Evolutionary conservation across 345 rosid species (phyloP).

Genomic region (Trapa incisa): DNA sequence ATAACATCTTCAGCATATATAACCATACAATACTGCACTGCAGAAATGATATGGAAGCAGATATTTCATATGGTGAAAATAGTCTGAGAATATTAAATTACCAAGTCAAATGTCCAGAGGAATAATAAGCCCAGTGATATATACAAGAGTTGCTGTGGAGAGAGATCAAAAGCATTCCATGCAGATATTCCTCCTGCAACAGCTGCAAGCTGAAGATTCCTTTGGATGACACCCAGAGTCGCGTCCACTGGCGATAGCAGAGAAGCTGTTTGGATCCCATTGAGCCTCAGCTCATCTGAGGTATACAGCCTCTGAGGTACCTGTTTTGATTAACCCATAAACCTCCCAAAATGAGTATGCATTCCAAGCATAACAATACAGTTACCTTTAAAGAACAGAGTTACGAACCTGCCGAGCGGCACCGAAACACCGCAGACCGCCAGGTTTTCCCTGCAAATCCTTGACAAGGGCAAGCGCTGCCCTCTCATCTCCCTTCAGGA

Average conservation of each 20-base stretch:
- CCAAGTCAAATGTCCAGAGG: slow-evolving; percentile 68
- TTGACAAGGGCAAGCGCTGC: slow-evolving; percentile 59
- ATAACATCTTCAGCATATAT: too few species aligned
- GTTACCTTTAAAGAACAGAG: neutral
- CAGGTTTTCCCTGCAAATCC: slow-evolving; percentile 63
- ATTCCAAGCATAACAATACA: neutral
- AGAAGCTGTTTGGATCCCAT: slow-evolving; percentile 58
- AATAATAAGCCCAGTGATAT: slow-evolving; percentile 54
- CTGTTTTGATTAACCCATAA: slow-evolving; percentile 14
- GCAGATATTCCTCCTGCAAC: slow-evolving; percentile 49
- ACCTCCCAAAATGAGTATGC: neutral
- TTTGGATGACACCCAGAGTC: slow-evolving; percentile 70
- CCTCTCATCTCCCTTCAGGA: slow-evolving; percentile 64
- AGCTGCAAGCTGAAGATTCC: slow-evolving; percentile 58
- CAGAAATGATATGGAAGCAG: neutral
- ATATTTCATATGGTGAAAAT: neutral
- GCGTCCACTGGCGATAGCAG: slow-evolving; percentile 71
- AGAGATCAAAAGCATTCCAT: slow-evolving; percentile 45
- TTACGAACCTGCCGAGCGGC: slow-evolving; percentile 54
- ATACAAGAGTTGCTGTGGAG: slow-evolving; percentile 47
- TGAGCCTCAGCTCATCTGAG: slow-evolving; percentile 68
- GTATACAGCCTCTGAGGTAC: slow-evolving; percentile 82
- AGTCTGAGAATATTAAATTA: slow-evolving; percentile 16
- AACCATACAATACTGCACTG: neutral
- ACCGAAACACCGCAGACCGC: slow-evolving; percentile 68